Evolutionary conservation across 2,329 filamentous ascomycete species (phyloP), one percentile per base, ranked within the genome.

Genomic region (Pseudopyrenochaeta lycopersici): DNA sequence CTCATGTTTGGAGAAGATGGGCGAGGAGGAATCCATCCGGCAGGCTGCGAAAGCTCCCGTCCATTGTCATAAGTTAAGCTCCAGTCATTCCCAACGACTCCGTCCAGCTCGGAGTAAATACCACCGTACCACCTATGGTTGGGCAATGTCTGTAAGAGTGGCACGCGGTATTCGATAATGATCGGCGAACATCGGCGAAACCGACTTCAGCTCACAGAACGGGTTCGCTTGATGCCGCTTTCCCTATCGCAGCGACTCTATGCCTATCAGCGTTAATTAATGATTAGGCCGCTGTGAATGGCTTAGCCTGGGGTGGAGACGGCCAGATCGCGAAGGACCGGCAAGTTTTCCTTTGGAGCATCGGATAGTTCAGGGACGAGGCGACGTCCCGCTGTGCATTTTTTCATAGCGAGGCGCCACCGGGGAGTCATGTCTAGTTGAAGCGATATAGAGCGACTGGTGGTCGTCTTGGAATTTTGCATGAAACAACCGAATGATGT

Each of bases 101-200:
- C 23, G 4, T 27, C 4, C 23, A 27, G 23, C 23, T 65, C 60
- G 63, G 64, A 55, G 53, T 49, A 68, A 65, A 55, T 54, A 52
- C 27, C 46, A 64, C 64, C 63, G 63, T 48, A 53, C 17, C 11
- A 18, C n/a, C 44, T 42, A 46, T 61, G 33, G 46, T 38, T 48
- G 40, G 43, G 43, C 44, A 30, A 45, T 35, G 20, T 27, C 17
- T 49, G 46, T 45, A 41, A 54, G 51, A 49, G 46, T 48, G 38
- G 44, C 45, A 36, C 17, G 39, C 10, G 31, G 36, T 40, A 15
- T 31, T 35, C 42, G 35, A 54, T 27, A 43, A 45, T 35, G 46
- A 51, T 42, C 58, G 61, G 58, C 58, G 49, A 58, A 48, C 36
- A 59, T 62, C 61, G 61, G 61, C 61, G 15, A 58, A 49, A 12